Conservation (phyloP, 1,139 yeast species). For the Protomyces lactucae-debilis region DNA sequence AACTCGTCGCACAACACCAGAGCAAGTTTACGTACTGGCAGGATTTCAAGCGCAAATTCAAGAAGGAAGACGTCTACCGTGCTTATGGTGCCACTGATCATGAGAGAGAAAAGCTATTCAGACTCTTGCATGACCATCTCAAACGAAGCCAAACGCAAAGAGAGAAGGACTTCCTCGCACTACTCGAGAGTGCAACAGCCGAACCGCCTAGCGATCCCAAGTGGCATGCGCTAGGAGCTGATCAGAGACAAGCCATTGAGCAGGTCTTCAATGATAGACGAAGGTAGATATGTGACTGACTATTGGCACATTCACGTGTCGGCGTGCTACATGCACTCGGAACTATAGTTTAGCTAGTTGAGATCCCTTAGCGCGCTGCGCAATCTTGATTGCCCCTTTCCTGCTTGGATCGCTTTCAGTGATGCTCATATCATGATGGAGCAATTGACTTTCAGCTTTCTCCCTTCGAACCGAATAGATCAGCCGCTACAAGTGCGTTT, state of each 20-base stretch:
- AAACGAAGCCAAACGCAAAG: neutral
- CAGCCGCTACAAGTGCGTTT: slow-evolving; percentile 7
- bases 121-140: slow-evolving; percentile 37
- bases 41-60: slow-evolving; percentile 47
- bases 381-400: no score
- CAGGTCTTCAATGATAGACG: neutral
- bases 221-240: neutral
- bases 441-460: slow-evolving; percentile 12
- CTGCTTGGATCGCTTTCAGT: neutral
- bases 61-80: slow-evolving; percentile 38
- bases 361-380: no score
- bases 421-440: neutral
- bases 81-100: slow-evolving; percentile 40
- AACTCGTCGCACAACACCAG: slow-evolving; percentile 38
- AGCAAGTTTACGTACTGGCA: slow-evolving; percentile 40
- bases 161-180: slow-evolving; percentile 3
- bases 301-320: no score
- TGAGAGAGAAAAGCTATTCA: slow-evolving; percentile 44
- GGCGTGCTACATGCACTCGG: no score
- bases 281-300: neutral
- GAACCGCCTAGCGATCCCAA: neutral
- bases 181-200: neutral
- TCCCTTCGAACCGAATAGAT: slow-evolving; percentile 11
- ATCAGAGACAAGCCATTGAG: neutral
- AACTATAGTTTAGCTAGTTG: no score